Evolutionary conservation across 2,329 filamentous ascomycete genomes (phyloP).

Genomic region (Tympanopsis confertula): DNA sequence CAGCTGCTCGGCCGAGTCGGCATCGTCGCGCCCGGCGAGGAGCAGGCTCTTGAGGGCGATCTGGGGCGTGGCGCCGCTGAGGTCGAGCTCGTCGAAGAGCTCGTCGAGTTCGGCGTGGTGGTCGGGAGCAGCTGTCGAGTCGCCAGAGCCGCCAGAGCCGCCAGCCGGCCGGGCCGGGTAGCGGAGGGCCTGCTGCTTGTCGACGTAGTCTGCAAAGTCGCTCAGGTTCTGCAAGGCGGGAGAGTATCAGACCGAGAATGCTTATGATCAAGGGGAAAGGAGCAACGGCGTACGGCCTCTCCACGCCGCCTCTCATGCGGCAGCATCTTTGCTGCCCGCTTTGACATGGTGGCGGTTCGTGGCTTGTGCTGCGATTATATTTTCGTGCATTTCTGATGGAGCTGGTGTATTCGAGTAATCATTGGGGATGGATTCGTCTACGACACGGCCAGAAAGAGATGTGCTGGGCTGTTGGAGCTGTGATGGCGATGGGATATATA

Average conservation of each 20-base stretch:
- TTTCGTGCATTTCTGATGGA: neutral
- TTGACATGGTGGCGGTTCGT: slow-evolving; percentile 25
- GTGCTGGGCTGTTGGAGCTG: too few species aligned
- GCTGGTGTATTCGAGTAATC: neutral
- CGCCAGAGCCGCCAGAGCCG: slow-evolving; percentile 14
- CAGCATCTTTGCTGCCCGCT: slow-evolving; percentile 46
- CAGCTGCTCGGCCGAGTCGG: slow-evolving; percentile 51
- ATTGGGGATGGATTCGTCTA: too few species aligned
- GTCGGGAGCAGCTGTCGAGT: slow-evolving; percentile 43
- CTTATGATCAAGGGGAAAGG: slow-evolving; percentile 1
- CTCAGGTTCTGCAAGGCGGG: slow-evolving; percentile 38
- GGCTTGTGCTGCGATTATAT: neutral
- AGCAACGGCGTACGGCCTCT: slow-evolving; percentile 53
- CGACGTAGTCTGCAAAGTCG: slow-evolving; percentile 95
- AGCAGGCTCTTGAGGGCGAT: slow-evolving; percentile 68
- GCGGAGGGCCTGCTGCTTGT: slow-evolving; percentile 75
- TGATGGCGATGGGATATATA: too few species aligned
- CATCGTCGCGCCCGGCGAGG: slow-evolving; percentile 42
- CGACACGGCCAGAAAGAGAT: too few species aligned
- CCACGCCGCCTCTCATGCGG: slow-evolving; percentile 74
- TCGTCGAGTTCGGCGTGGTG: slow-evolving; percentile 76
- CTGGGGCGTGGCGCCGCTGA: slow-evolving; percentile 57
- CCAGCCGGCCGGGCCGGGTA: slow-evolving; percentile 28
- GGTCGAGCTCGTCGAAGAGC: slow-evolving; percentile 79
- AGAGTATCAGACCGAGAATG: neutral